These are phyloP conservation scores for Aureobasidium zeae DNA, from an alignment of 2,329 filamentous ascomycete genomes.

Conservation along the genomic window DNA sequence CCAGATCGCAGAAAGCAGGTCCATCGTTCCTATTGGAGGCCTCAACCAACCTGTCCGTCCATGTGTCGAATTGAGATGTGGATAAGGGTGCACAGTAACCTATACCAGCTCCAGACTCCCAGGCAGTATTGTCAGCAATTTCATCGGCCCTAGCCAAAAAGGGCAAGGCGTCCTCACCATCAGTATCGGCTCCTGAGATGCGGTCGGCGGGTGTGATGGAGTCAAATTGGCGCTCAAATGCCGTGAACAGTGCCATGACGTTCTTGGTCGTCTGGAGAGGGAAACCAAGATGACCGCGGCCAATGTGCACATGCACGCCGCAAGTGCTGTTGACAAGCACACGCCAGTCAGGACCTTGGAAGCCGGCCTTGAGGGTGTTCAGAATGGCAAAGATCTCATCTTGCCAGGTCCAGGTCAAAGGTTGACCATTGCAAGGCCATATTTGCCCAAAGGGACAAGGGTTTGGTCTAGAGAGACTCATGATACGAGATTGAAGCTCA, in stretches of 20 bases:
- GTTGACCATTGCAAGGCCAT: background rate
- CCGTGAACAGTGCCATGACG: constrained; percentile 1
- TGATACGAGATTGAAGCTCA: background rate
- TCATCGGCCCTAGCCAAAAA: no score
- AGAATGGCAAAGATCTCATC: background rate
- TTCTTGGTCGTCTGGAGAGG: background rate
- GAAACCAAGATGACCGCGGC: background rate
- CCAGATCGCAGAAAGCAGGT: background rate
- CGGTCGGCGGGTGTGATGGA: background rate
- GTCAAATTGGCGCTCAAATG: constrained; percentile 2
- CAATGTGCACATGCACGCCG: constrained; percentile 3
- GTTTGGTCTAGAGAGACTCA: background rate
- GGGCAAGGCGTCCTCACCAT: no score
- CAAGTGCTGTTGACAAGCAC: background rate
- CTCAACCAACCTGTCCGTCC: background rate
- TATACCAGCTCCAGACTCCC: no score
- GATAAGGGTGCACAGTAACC: no score
- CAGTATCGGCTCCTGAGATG: background rate
- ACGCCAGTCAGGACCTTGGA: background rate
- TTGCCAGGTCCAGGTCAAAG: constrained; percentile 1
- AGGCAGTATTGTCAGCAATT: no score
- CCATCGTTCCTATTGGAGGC: background rate
- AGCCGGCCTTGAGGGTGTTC: background rate
- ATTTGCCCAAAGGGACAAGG: background rate
- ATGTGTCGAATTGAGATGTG: background rate